Base-by-base conservation (phyloP, 768 basidiomycete species). In the Amanita rimosa region DNA sequence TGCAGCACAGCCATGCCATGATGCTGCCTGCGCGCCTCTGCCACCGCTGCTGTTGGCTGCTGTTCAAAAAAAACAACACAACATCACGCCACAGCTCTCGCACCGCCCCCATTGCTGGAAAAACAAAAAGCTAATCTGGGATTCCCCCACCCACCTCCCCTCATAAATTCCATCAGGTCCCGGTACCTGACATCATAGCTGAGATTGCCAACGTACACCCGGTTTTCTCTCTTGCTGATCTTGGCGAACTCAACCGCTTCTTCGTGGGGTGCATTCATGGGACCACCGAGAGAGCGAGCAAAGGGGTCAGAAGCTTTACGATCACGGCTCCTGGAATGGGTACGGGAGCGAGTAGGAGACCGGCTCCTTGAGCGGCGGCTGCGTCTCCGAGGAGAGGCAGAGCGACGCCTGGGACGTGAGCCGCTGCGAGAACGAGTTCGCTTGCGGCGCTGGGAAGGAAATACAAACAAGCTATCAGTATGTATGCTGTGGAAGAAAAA, bases 151-250 rank as follows among this genome's bases (percentile, higher is more conserved):
- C 85, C 89, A 96, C 94, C 93, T 92, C 90, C 89, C 85, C 89
- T 79, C 92, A 96, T 95, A 66, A 96, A 97, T 82, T 97, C 92
- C 80, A 94, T 92, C 68, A 99, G 76, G 74, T 98, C 96, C 70
- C 92, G 81, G 72, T 95, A 98, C 71, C 85, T 94, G 82, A 93
- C 90, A 66, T 95, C 90, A 75, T 97, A 99, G 64, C 89, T 91
- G 69, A 99, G 80, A 67, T 99, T 99, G 62, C 96, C 95, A 66
- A 97, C 91, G 61, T 99, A 99, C 60, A 98, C 92, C 58, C 95
- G 78, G 67, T 97, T 92, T 76, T 98, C 96, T 71, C 90, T 81
- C 78, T 94, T 91, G 84, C 88, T 92, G 62, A 84, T 78, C 66
- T 96, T 94, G 60, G 92, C 82, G 58, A 97, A 95, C 64, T 94